phyloP scores from a whole-genome alignment of 2,329 filamentous ascomycete genomes.

The Cryphonectria carpinicola region DNA sequence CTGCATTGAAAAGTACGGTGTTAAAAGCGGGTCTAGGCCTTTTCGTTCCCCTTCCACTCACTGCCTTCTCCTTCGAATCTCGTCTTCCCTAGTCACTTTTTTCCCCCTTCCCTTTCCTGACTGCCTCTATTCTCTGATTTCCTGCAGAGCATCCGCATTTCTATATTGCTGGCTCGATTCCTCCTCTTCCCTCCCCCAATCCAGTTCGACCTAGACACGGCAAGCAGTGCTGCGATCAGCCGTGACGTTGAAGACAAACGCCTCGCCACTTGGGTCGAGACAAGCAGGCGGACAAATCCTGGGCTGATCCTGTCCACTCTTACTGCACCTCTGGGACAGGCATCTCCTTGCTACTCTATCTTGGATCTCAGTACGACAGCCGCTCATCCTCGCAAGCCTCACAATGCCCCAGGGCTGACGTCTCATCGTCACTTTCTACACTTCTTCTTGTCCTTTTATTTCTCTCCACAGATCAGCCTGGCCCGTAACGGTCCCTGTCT shows the following conservation, averaged over 20 bases:
- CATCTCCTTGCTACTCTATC: conserved; percentile 29
- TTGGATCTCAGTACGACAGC: conserved; percentile 16
- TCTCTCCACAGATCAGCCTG: conserved; percentile 16
- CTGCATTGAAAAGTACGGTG: conserved; percentile 17
- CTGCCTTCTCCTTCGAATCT: conserved; percentile 11
- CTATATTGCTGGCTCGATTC: not conserved
- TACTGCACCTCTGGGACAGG: conserved; percentile 21
- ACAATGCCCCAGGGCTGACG: conserved; percentile 24
- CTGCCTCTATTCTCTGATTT: not conserved
- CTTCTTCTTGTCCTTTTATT: conserved; percentile 14
- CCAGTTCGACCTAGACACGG: conserved; percentile 7
- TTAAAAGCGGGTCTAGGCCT: conserved; percentile 21
- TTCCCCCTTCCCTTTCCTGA: conserved; percentile 7
- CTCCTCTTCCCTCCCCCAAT: not conserved
- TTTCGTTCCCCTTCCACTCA: conserved; percentile 15
- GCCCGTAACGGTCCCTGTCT: conserved; percentile 7
- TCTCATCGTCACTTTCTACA: conserved; percentile 22
- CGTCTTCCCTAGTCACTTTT: conserved; percentile 10
- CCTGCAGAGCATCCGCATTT: not conserved
- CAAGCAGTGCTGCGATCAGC: conserved; percentile 22
- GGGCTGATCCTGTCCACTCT: conserved; percentile 13
- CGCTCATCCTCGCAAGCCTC: conserved; percentile 27
- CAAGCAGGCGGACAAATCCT: conserved; percentile 17
- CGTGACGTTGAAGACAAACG: conserved; percentile 15
- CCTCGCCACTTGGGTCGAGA: conserved; percentile 4